phyloP scores from a whole-genome alignment of 768 basidiomycete species.

The Trametes coccinea region DNA sequence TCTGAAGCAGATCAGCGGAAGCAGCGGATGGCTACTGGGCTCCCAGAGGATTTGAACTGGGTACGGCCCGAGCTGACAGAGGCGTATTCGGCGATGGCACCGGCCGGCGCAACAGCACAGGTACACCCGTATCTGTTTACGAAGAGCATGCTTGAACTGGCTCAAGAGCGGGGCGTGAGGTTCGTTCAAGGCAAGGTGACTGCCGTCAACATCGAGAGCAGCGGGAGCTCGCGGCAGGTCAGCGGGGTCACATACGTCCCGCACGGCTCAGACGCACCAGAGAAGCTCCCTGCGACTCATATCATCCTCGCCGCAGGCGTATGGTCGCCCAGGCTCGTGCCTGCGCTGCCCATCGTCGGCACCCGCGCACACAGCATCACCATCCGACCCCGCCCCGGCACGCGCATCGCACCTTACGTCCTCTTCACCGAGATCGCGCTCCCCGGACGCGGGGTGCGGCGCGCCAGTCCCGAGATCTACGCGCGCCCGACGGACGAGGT shows the following conservation, averaged over 20 bases:
- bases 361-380: conserved; percentile 76
- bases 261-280: conserved; percentile 28
- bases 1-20: conserved; percentile 1
- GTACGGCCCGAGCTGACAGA: conserved; percentile 53
- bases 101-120: conserved; percentile 63
- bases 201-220: conserved; percentile 43
- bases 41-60: conserved; percentile 38
- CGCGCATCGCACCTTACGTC: conserved; percentile 68
- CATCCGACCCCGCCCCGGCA: conserved; percentile 48
- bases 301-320: conserved; percentile 84
- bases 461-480: conserved; percentile 66
- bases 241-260: conserved; percentile 45
- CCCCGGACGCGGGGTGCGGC: conserved; percentile 25
- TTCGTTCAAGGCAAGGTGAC: conserved; percentile 50
- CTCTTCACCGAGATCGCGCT: conserved; percentile 78
- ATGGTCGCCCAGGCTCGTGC: conserved; percentile 71
- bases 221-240: conserved; percentile 35
- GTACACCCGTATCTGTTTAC: conserved; percentile 79
- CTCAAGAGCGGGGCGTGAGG: conserved; percentile 52
- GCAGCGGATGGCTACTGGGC: conserved; percentile 19
- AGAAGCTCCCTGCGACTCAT: conserved; percentile 57
- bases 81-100: conserved; percentile 61
- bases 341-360: conserved; percentile 56
- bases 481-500: conserved; percentile 69
- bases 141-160: conserved; percentile 66